Evolutionary conservation across 345 rosid species (phyloP), one percentile per base, ranked within the genome.

Genomic region (Moricandia moricandioides): DNA sequence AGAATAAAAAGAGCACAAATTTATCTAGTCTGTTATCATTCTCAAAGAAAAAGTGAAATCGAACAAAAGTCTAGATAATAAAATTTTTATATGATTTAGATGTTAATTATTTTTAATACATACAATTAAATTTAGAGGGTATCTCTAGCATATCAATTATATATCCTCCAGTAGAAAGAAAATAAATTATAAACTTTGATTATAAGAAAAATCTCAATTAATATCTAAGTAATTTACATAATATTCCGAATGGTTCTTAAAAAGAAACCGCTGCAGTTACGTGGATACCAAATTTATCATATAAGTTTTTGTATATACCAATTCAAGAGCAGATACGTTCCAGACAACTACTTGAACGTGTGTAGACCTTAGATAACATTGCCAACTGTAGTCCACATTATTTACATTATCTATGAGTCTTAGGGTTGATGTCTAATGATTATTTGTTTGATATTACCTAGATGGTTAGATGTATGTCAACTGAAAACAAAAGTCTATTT

Each of bases 291-390:
- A 39, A 68, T 68, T 67, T 37, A 12, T 61, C 73, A 75, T 40
- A 69, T 16, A 40, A 69, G 21, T 47, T 16, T 45, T 7, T 62
- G 21, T 16, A 54, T 51, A 75, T 18, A 35, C 18, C n/a, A 45
- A 45, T 45, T 0, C 63, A 39, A 47, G 63, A 18, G 58, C 7
- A 69, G 39, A 62, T 69, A 69, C 70, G 65, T 76, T 62, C 65
- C 49, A 76, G 56, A 76, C 79, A 76, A 17, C 62, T 52, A 69
- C 59, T 54, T 62, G 70, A 39, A 69, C 79, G 62, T 76, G 70
- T 76, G 64, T 39, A 60, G 31, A 39, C 70, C 64, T 69, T 18
- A 70, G 70, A 45, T 70, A 69, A 76, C 75, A 69, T 69, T 30
- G 39, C 59, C 56, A 76, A 37, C 75, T 76, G 39, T 24, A 26